A percentile compares a stretch with the other conserved stretches of the same genome.
Evolutionary conservation across 148 eudicot species (phyloP).

Genomic region (Spergularia marina): DNA sequence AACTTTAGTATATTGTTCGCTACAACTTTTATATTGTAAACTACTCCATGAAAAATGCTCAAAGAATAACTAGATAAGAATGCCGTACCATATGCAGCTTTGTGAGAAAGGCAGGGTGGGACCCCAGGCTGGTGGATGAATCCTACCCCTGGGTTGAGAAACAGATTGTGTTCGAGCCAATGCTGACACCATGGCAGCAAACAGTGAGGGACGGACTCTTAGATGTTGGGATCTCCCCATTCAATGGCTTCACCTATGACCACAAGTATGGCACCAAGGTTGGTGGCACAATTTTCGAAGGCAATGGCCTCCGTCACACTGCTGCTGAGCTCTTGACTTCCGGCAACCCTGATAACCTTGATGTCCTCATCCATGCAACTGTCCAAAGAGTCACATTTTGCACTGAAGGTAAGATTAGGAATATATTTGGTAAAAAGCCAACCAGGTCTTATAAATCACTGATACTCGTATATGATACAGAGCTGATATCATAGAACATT

Average conservation of each 20-base stretch:
- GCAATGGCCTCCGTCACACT: conserved; percentile 69
- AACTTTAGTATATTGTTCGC: too few species aligned
- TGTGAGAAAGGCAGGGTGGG: conserved; percentile 67
- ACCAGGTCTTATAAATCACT: too few species aligned
- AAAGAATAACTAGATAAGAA: background rate
- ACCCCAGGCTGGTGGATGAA: conserved; percentile 66
- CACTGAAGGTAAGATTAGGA: conserved; percentile 33
- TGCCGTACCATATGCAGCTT: conserved; percentile 43
- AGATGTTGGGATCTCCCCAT: conserved; percentile 76
- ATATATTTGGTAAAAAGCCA: too few species aligned
- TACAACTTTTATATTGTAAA: too few species aligned
- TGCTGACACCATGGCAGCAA: conserved; percentile 62
- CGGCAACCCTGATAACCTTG: conserved; percentile 49
- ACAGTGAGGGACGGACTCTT: conserved; percentile 69
- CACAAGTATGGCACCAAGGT: conserved; percentile 90
- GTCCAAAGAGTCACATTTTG: conserved; percentile 67
- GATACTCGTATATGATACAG: too few species aligned
- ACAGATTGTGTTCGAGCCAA: conserved; percentile 67
- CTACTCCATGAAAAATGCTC: background rate
- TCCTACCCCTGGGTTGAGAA: conserved; percentile 90
- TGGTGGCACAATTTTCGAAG: conserved; percentile 87
- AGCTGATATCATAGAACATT: too few species aligned
- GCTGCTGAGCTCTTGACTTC: conserved; percentile 82
- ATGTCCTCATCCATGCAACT: conserved; percentile 67
- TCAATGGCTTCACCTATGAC: conserved; percentile 89